phyloP scores from a whole-genome alignment of 1,139 yeast genomes.

The Hyphopichia buzzinii region DNA sequence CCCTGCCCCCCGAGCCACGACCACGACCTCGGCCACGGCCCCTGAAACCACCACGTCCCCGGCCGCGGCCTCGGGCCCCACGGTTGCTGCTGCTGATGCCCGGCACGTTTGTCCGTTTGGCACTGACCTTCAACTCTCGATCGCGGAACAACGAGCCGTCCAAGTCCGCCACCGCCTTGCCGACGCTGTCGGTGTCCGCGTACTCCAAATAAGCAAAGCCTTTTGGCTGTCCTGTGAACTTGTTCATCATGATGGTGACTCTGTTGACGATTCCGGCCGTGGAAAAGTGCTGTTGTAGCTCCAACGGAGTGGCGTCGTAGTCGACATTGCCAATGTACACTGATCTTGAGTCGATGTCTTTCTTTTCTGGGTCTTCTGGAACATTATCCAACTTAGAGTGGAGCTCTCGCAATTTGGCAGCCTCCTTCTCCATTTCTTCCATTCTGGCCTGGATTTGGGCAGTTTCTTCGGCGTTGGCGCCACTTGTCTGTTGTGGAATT shows the following conservation, averaged over 20 bases:
- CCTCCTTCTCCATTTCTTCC: constrained; percentile 30
- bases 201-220: constrained; percentile 88
- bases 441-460: constrained; percentile 11
- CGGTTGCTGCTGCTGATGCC: constrained; percentile 54
- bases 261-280: constrained; percentile 77
- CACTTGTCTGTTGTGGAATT: constrained; percentile 3
- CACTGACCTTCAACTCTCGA: constrained; percentile 65
- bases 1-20: constrained; percentile 20
- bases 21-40: constrained; percentile 28
- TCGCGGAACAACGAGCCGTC: constrained; percentile 68
- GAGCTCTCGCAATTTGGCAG: constrained; percentile 25
- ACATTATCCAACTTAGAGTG: constrained; percentile 19
- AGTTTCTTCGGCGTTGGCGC: constrained; percentile 12
- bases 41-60: constrained; percentile 18
- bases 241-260: constrained; percentile 75
- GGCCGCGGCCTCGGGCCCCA: constrained; percentile 33
- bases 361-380: constrained; percentile 31
- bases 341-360: constrained; percentile 67
- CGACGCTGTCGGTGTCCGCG: constrained; percentile 59
- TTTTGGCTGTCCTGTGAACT: constrained; percentile 73
- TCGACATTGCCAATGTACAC: constrained; percentile 89
- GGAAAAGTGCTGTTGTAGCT: constrained; percentile 74
- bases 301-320: constrained; percentile 75
- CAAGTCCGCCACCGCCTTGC: constrained; percentile 59
- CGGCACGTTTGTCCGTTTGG: constrained; percentile 80